phyloP scores from a whole-genome alignment of 257 asterid species.

The Nicotiana knightiana region DNA sequence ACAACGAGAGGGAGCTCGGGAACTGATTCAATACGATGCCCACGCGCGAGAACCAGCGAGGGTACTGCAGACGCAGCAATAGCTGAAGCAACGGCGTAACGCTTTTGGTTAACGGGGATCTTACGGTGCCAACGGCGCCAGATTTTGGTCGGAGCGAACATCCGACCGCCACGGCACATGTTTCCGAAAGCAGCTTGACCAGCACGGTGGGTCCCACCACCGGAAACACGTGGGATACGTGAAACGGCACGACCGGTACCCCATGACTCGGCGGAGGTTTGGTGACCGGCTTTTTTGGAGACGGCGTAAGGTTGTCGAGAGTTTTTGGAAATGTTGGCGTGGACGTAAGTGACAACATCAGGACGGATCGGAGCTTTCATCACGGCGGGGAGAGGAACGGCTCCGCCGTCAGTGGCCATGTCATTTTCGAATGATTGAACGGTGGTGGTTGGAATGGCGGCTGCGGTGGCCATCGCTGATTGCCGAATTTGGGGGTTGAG shows the following conservation, averaged over 20 bases:
- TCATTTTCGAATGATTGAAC: slow-evolving; percentile 53
- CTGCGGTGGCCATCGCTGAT: slow-evolving; percentile 50
- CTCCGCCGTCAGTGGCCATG: slow-evolving; percentile 45
- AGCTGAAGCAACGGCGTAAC: slow-evolving; percentile 68
- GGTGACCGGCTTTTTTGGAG: slow-evolving; percentile 75
- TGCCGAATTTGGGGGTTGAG: neutral
- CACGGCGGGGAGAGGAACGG: slow-evolving; percentile 55
- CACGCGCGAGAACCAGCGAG: slow-evolving; percentile 63
- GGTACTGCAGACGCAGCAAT: slow-evolving; percentile 79
- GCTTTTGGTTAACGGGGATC: slow-evolving; percentile 63
- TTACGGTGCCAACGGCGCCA: slow-evolving; percentile 75
- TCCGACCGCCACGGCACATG: slow-evolving; percentile 94
- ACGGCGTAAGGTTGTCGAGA: slow-evolving; percentile 72
- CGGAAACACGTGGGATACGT: slow-evolving; percentile 90
- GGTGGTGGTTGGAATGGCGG: slow-evolving; percentile 66
- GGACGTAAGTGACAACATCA: slow-evolving; percentile 54
- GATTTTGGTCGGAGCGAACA: slow-evolving; percentile 79
- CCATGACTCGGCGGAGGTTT: slow-evolving; percentile 95
- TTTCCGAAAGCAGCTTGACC: slow-evolving; percentile 90
- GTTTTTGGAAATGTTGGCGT: slow-evolving; percentile 58
- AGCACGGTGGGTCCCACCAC: slow-evolving; percentile 92
- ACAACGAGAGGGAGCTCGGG: slow-evolving; percentile 72
- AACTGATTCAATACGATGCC: slow-evolving; percentile 61
- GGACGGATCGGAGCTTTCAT: slow-evolving; percentile 76
- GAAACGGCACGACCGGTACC: slow-evolving; percentile 94